Evolutionary conservation across 2,329 filamentous ascomycete species (phyloP).

Genomic region (Colletotrichum sp.): DNA sequence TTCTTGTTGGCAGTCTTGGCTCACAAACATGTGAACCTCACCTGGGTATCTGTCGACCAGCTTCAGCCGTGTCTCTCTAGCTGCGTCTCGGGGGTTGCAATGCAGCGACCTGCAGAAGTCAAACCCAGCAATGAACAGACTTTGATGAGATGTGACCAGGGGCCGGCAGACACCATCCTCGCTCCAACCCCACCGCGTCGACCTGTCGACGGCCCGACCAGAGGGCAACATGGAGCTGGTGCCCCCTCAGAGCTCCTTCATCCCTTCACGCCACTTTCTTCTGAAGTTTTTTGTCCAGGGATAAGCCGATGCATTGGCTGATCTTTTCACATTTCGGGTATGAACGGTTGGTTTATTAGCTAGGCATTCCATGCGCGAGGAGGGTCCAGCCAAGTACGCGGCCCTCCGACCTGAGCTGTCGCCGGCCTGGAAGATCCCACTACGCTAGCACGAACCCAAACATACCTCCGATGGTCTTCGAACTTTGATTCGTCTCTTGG

Average conservation of each 20-base stretch:
- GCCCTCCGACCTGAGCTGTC: slow-evolving; percentile 9
- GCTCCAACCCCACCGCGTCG: slow-evolving; percentile 1
- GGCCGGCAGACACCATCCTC: background rate
- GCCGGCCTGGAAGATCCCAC: slow-evolving; percentile 9
- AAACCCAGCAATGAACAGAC: background rate
- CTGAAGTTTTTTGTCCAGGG: background rate
- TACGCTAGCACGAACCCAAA: slow-evolving; percentile 17
- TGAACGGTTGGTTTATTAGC: background rate
- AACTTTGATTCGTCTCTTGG: slow-evolving; percentile 1
- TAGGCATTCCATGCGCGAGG: background rate
- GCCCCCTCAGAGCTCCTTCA: background rate
- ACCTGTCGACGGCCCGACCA: slow-evolving; percentile 9
- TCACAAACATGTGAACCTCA: background rate
- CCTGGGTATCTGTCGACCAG: background rate
- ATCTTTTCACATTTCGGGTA: background rate
- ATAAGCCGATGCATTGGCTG: background rate
- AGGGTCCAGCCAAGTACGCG: slow-evolving; percentile 13
- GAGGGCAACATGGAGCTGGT: background rate
- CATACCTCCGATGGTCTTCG: background rate
- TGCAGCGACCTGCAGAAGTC: background rate
- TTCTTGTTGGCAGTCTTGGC: background rate
- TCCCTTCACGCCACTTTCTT: slow-evolving; percentile 7
- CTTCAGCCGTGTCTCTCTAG: background rate
- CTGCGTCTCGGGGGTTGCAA: background rate
- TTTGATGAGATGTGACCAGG: slow-evolving; percentile 2